Base-by-base conservation (phyloP, 2,329 filamentous ascomycete genomes). In the Phyllosticta paracitricarpa region DNA sequence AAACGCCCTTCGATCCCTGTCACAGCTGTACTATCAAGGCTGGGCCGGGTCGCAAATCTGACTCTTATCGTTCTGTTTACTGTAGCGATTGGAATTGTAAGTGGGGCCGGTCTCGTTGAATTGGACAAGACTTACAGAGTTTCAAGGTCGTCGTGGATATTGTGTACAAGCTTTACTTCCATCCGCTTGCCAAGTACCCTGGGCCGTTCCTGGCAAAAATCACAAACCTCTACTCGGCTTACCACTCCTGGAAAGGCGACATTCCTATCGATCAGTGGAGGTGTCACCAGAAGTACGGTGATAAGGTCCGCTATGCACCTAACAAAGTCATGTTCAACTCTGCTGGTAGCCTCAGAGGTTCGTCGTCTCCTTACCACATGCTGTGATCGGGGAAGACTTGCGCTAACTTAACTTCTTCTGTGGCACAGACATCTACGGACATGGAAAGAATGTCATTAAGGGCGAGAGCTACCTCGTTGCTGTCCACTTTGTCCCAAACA, bases 281-380 rank as follows among this genome's bases (percentile, higher is more conserved):
- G 30, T 78, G 87, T 66, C 90, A 95, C 71, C 77, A 86, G 66
- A 80, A 81, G 69, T 91, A 95, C 68, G 89, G 88, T 77, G 72
- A 54, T 28, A 72, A 85, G 57, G 87, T 93, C n/a, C 88, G 90
- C 28, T 89, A 88, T 65, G 88, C 88, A 0, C 90, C 90, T 54
- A 90, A 91, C 72, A 84, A 83, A 63, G 76, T 96, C 52, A 89
- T 86, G 0, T 84, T 95, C 76, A 93, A 94, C 78, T 86, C 84
- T 60, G 82, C 82, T 63, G 81, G 67, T 28, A 76, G 75, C 0
- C 67, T 80, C 19, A 78, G 78, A 62, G 73, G 62, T 73, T 25
- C 10, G 26, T 25, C 10, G 26, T 54, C 19, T 25, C 2, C 6
- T 6, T 12, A 6, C 19, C 12, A 3, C 6, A n/a, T 19, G 4